Evolutionary conservation across 805 yeast species (phyloP), one percentile per base, ranked within the genome.

Genomic region (Barnettozyma salicaria): DNA sequence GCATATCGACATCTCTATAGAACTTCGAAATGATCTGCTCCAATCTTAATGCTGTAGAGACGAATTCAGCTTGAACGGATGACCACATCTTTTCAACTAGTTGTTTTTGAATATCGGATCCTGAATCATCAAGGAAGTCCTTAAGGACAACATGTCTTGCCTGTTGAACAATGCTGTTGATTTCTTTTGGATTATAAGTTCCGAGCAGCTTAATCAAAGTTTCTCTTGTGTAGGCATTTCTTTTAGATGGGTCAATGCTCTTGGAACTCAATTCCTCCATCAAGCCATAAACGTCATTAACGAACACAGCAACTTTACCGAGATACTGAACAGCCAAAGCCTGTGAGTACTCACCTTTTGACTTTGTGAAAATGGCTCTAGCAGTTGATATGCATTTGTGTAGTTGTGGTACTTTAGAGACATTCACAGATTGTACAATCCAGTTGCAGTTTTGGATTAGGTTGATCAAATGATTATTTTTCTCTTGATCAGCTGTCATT

Each of bases 241-340:
- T 73, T 47, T 67, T 72, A 1, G 78, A 66, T 13, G 76, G 78
- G 41, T 69, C 68, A 14, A 68, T 60, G 4, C 41, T 36, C 25
- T 51, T 45, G 7, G 50, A 40, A 19, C 30, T 41, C 6, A 56
- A 43, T 3, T 63, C 64, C 30, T 61, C 59, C 10, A 67, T 55
- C 10, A 78, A 55, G 2, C 72, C 67, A 40, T 79, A 81, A 28
- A 78, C 74, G 24, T 79, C 84, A 27, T 69, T 68, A 2, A 87
- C 72, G 54, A 84, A 80, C 19, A 74, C 76, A 12, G 75, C 62
- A 34, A 88, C 50, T 50, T 80, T 81, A 1, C 92, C 90, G 50
- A 87, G 67, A 18, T 76, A 67, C 31, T 78, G 67, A 38, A 63
- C 58, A 28, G 77, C 53, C 12, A 79, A 57, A n/a, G 48, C 49